Evolutionary conservation across 2,329 filamentous ascomycete genomes (phyloP), one percentile per base, ranked within the genome.

Genomic region (Cadophora malorum): DNA sequence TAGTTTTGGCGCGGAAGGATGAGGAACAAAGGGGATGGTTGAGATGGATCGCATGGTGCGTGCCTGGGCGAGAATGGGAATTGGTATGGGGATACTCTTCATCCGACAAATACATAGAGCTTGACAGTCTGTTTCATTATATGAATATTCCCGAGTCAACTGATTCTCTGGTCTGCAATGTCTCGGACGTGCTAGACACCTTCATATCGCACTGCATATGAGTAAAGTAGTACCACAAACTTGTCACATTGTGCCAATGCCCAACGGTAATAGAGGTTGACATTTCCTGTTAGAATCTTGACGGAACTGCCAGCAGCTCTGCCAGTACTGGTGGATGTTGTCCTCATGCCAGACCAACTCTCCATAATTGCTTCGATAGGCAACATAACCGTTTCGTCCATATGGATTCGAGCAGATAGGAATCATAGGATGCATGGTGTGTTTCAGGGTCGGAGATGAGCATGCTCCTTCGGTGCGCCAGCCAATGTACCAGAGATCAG

Each of bases 91-190:
- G 16, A 47, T 65, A 52, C 25, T 35, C 31, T n/a, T 25, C 35
- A 38, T 16, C 25, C 10, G 28, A 66, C 56, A 66, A 61, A 66
- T 56, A 31, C 23, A 21, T 38, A 19, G 4, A 21, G 2, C 28
- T 23, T 59, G 28, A 41, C 10, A 23, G n/a, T 45, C 21, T 23
- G 33, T 35, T 60, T 65, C 63, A 47, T 10, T 49, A 28, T 45
- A 7, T 45, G 56, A 38, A 12, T 19, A 23, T 45, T 66, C 47
- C 64, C 56, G 64, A 66, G 56, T 61, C 64, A 53, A 41, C 25
- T 50, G 41, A 50, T 62, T 49, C 59, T 50, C 23, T 45, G 16
- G 45, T 55, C 28, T 45, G 45, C 19, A 31, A 41, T 31, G 56
- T 66, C 64, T 66, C 41, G 23, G 41, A 31, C n/a, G 33, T 19